Base-by-base conservation (phyloP, 345 rosid species). In the Turritis glabra region DNA sequence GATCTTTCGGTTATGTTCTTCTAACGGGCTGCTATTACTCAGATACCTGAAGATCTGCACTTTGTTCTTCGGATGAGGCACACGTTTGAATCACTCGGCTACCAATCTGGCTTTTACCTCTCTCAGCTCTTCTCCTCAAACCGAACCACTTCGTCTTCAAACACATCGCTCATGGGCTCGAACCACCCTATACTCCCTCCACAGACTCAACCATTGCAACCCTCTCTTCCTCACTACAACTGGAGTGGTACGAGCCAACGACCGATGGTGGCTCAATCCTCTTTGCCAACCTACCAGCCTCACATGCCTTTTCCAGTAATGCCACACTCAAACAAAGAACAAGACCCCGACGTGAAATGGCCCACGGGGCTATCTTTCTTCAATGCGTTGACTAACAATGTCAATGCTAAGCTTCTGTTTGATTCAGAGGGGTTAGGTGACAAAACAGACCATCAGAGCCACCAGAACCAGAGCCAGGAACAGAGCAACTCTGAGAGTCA, bases 21-120 rank as follows among this genome's bases (percentile, higher is more conserved):
- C 52, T 41, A 71, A 23, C 47, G 35, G 50, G 19, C 15, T 14
- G 13, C 14, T 25, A 30, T 32, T 33, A 62, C 26, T 35, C 87
- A 94, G 97, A 87, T 94, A 64, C 86, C 96, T 14, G 97, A 94
- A 85, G 98, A 94, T 69, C 90, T 94, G 21, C 97, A 91, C 84
- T 94, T 94, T 80, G 97, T 95, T 82, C 86, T 95, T 69, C 82
- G 96, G 74, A 91, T 91, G 97, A 90, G 99, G 81, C 97, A 87
- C 56, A 89, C 96, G 10, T 95, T 95, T 67, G 99, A 92, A 80
- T 89, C 99, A 40, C 85, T 95, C 2, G 99, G 97, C 23, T 91
- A 90, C 84, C 97, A 91, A 74, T 92, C 97, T 23, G 97, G 97
- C 27, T 90, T 90, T 76, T 90, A 94, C 73, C 95, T 94, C 23